Evolutionary conservation across 179 eudicot species (phyloP).

Genomic region (Beta corolliflora): DNA sequence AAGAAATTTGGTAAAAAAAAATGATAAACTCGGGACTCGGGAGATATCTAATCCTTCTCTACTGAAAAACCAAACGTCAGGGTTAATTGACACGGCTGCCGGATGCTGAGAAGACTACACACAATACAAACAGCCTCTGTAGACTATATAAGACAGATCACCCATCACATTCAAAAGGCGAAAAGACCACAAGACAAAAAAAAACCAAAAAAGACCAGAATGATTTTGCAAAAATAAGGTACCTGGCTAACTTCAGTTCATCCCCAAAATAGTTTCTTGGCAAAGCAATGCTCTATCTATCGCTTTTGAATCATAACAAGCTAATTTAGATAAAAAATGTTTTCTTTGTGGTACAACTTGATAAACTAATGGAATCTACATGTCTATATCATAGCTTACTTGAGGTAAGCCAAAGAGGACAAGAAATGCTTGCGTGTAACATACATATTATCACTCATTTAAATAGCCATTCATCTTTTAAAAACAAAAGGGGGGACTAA

Average conservation of each 20-base stretch:
- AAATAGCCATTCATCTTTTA: neutral
- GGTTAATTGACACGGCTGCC: neutral
- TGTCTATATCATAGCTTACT: neutral
- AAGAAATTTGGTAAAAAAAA: no score
- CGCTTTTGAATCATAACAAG: constrained; percentile 2
- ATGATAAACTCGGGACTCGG: no score
- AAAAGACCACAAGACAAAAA: neutral
- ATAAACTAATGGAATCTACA: no score
- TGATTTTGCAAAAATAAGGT: neutral
- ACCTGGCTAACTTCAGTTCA: constrained; percentile 27
- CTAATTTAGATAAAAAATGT: neutral
- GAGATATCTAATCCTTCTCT: neutral
- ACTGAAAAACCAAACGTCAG: neutral
- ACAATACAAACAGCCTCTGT: neutral
- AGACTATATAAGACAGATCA: neutral
- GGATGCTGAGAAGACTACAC: neutral
- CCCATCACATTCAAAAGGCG: no score
- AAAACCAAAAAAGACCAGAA: neutral
- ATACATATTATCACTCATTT: constrained; percentile 20
- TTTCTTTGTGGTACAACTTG: neutral
- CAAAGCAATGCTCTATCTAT: constrained; percentile 5
- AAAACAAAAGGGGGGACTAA: neutral
- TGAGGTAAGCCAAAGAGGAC: constrained; percentile 9
- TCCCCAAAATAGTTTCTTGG: constrained; percentile 13
- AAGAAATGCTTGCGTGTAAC: constrained; percentile 27